Conservation (phyloP, 1,284 basidiomycete species). For the Coniferiporia sulphurascens region DNA sequence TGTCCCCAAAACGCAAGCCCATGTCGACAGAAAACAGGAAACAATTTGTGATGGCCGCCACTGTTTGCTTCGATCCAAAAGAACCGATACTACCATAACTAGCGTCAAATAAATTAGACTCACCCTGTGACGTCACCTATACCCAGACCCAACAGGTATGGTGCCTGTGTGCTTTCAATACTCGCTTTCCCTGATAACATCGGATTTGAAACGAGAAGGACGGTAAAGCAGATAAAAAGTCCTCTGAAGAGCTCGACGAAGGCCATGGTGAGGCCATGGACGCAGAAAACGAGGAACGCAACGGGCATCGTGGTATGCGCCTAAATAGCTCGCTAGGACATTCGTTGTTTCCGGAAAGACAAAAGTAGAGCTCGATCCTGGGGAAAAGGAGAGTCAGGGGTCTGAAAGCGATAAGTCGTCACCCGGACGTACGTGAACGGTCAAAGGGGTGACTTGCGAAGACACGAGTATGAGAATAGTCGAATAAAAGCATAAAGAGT, state of each 20-base stretch:
- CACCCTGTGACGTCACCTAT: slow-evolving; percentile 78
- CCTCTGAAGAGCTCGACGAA: background rate
- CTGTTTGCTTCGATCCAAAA: slow-evolving; percentile 4
- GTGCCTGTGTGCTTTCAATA: slow-evolving; percentile 4
- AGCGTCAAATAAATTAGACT: slow-evolving; percentile 13
- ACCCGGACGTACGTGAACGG: no score
- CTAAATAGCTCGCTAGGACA: background rate
- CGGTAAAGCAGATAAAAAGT: background rate
- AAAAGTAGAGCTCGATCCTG: background rate
- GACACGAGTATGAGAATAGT: no score
- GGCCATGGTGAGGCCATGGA: background rate
- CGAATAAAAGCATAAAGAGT: no score
- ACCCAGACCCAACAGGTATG: slow-evolving; percentile 21
- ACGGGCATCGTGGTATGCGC: background rate
- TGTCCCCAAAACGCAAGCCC: no score
- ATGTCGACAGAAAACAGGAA: no score
- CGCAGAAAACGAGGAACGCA: background rate
- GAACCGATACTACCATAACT: background rate
- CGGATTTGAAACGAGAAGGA: background rate
- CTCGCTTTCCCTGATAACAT: background rate
- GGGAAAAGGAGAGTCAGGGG: no score
- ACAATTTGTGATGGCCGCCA: no score
- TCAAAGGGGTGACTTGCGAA: no score
- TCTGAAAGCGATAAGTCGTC: no score
- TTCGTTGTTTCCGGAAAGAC: background rate